phyloP scores from a whole-genome alignment of 371 early-diverging fungal species.

The Apophysomyces trapeziformis region DNA sequence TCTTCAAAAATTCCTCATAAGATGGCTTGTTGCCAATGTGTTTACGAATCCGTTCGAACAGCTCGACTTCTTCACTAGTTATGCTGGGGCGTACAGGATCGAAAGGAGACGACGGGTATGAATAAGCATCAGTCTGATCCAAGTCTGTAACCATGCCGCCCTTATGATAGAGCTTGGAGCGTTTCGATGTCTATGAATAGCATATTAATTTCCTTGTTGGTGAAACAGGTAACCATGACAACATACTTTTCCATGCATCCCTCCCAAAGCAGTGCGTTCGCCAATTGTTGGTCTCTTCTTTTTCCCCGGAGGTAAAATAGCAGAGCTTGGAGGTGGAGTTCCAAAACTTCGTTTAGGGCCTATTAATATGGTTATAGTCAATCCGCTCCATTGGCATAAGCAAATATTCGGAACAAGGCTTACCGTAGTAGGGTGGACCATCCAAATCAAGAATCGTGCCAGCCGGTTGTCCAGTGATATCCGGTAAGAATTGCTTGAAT shows the following conservation, averaged over 20 bases:
- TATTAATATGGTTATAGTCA: constrained; percentile 7
- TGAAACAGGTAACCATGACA: neutral
- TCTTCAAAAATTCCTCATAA: constrained; percentile 97
- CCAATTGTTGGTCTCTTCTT: constrained; percentile 24
- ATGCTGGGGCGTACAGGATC: constrained; percentile 40
- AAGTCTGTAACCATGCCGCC: constrained; percentile 15
- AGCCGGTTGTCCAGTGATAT: constrained; percentile 50
- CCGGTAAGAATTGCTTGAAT: constrained; percentile 96
- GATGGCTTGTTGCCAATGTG: constrained; percentile 83
- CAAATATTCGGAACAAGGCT: neutral
- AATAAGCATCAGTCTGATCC: constrained; percentile 11
- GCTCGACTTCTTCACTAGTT: constrained; percentile 82
- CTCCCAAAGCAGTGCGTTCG: constrained; percentile 28
- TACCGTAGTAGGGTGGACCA: constrained; percentile 17
- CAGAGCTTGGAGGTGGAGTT: constrained; percentile 11
- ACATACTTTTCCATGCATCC: constrained; percentile 1
- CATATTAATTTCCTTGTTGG: neutral
- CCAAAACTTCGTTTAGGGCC: constrained; percentile 17
- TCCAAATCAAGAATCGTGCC: constrained; percentile 18
- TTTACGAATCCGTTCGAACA: constrained; percentile 91
- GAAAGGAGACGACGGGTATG: constrained; percentile 29
- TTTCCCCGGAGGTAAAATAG: constrained; percentile 25
- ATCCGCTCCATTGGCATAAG: neutral
- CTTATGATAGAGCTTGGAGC: constrained; percentile 17
- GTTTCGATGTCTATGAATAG: neutral